Conservation (phyloP, 2,329 filamentous ascomycete genomes). For the Podosphaera fusca region DNA sequence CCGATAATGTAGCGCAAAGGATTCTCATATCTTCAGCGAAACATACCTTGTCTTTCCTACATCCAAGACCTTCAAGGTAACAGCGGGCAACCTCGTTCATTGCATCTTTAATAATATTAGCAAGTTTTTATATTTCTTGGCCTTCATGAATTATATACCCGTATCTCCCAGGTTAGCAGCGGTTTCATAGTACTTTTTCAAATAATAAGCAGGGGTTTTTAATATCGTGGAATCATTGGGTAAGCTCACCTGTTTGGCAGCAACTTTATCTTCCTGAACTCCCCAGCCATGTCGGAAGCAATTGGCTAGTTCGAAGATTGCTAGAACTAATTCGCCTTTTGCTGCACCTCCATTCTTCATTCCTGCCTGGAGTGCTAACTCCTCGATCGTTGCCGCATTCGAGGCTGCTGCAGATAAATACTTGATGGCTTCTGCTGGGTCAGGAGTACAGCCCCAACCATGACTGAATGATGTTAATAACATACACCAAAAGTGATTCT, state of each 20-base stretch:
- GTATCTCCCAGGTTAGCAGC: slow-evolving; percentile 90
- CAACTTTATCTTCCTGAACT: slow-evolving; percentile 61
- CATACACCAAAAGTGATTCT: slow-evolving; percentile 2
- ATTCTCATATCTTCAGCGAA: slow-evolving; percentile 5
- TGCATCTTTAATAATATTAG: slow-evolving; percentile 37
- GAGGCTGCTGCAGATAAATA: slow-evolving; percentile 77
- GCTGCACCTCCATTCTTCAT: slow-evolving; percentile 83
- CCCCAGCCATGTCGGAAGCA: slow-evolving; percentile 93
- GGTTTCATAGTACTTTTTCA: slow-evolving; percentile 75
- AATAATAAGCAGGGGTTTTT: slow-evolving; percentile 7
- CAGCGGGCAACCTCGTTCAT: slow-evolving; percentile 97
- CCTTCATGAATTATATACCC: slow-evolving; percentile 22
- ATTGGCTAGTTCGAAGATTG: slow-evolving; percentile 86
- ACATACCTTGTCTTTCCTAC: slow-evolving; percentile 94
- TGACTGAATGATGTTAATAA: slow-evolving; percentile 31
- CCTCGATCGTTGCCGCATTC: slow-evolving; percentile 73
- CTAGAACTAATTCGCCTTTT: slow-evolving; percentile 87
- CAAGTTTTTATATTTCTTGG: slow-evolving; percentile 4
- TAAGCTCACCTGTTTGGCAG: slow-evolving; percentile 44
- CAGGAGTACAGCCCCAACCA: slow-evolving; percentile 67
- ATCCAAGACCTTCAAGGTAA: slow-evolving; percentile 88
- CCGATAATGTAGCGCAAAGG: slow-evolving; percentile 11
- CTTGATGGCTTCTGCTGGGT: slow-evolving; percentile 50
- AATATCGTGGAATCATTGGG: slow-evolving; percentile 8
- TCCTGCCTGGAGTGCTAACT: slow-evolving; percentile 62